A percentile compares a stretch with the other conserved stretches of the same genome.
These are phyloP conservation scores for Yamadazyma siamensis DNA, from an alignment of 1,139 yeast species.

Conservation along the genomic window DNA sequence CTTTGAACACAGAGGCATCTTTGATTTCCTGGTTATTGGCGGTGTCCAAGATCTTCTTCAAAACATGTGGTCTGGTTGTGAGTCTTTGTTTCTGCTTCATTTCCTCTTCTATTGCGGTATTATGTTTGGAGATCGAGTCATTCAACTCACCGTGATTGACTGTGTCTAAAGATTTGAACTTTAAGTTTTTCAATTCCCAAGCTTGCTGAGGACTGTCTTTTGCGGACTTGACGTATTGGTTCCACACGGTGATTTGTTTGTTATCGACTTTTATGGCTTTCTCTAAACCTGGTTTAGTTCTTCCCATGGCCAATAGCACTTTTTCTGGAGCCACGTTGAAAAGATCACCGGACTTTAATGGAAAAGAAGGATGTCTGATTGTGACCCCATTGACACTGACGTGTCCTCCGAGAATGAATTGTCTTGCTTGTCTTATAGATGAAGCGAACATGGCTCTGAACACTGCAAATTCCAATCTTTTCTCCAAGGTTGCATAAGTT, in stretches of 20 bases:
- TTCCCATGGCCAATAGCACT: conserved; percentile 82
- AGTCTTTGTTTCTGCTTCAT: conserved; percentile 39
- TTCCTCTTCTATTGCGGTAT: conserved; percentile 23
- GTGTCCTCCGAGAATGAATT: conserved; percentile 76
- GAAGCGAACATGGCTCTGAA: conserved; percentile 94
- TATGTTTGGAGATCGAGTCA: too few relatives aligned
- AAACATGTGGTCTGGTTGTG: conserved; percentile 44
- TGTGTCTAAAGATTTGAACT: conserved; percentile 39
- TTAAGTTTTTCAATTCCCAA: conserved; percentile 52
- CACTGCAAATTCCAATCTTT: conserved; percentile 82
- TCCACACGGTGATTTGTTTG: conserved; percentile 72
- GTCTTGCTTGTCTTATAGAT: conserved; percentile 90
- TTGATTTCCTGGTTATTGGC: conserved; percentile 22
- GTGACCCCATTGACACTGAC: conserved; percentile 76
- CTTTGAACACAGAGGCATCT: conserved; percentile 16
- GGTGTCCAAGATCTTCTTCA: conserved; percentile 34
- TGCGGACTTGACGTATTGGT: conserved; percentile 60
- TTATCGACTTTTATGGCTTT: conserved; percentile 68
- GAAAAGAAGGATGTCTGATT: conserved; percentile 77
- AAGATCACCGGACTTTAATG: conserved; percentile 79
- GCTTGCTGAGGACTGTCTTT: conserved; percentile 54
- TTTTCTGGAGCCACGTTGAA: conserved; percentile 83
- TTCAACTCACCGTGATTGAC: conserved; percentile 14
- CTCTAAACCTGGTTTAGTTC: conserved; percentile 70
- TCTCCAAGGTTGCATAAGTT: conserved; percentile 84